Evolutionary conservation across 352 stramenopile genomes (phyloP), one percentile per base, ranked within the genome.

Genomic region (Lagenidium sp.): DNA sequence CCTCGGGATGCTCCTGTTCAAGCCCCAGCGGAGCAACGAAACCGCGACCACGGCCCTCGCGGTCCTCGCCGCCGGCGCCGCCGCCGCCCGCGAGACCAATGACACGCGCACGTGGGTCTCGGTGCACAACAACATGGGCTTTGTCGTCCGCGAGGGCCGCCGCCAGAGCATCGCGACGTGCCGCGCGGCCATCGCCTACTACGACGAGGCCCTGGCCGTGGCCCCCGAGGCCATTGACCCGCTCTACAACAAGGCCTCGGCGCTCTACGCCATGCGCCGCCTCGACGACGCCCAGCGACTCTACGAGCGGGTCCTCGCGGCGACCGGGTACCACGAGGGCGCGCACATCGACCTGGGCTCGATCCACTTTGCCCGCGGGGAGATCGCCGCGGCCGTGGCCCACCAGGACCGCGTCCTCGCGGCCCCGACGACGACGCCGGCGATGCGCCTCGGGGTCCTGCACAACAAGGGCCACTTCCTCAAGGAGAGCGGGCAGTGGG

Each of bases 391-490:
- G 2, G 73, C 78, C 0, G 23, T 86, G 8, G 20, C 54, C 7
- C 64, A 84, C 36, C 54, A 82, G 22, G 61, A 88, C 30, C n/a
- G n/a, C n/a, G 20, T 40, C 1, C 57, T 66, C 15, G 69, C 85
- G 28, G 19, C 41, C 6, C 36, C 36, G 8, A 29, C 60, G 0
- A 41, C 44, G 15, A 59, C 47, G 2, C 36, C 20, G 0, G 7
- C 22, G 0, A 37, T 52, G 11, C 52, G 61, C 13, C 19, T 71
- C 10, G 46, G 53, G 0, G 74, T 67, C 4, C 51, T 88, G 18
- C 60, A 79, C 58, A 94, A 94, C 57, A 91, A 87, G 47, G 81
- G 63, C 0, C 48, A 79, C 7, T 88, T 88, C 36, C 50, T 88
- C 12, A 80, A 73, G 16, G 68, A 82, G 26, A 49, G 44, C 2